phyloP scores from a whole-genome alignment of 2,329 filamentous ascomycete species.

The Aspergillus ibericus region DNA sequence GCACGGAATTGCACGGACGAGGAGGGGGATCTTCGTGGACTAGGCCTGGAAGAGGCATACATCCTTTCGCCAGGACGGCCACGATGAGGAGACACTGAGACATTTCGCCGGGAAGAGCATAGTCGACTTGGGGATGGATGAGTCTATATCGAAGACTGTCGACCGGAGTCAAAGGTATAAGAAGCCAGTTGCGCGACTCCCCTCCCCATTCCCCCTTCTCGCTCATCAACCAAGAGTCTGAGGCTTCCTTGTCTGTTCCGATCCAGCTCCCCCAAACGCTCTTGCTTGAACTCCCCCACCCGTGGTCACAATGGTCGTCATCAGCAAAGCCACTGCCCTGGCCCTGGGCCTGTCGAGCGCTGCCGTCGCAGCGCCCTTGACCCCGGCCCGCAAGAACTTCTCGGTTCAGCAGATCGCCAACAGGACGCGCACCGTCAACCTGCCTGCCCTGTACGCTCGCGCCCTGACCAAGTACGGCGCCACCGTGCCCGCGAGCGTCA shows the following conservation, averaged over 20 bases:
- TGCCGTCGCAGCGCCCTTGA: conserved; percentile 30
- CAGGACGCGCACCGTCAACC: conserved; percentile 24
- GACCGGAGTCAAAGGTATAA: background rate
- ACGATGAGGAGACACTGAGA: background rate
- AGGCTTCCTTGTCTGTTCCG: background rate
- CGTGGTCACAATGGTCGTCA: conserved; percentile 31
- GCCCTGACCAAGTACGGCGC: conserved; percentile 32
- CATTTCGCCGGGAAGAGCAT: background rate
- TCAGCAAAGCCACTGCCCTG: conserved; percentile 31
- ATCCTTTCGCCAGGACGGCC: conserved; percentile 11
- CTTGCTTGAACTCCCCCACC: conserved; percentile 6
- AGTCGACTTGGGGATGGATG: background rate
- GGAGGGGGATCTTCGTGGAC: conserved; percentile 7
- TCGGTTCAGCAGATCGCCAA: conserved; percentile 31
- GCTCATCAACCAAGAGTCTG: conserved; percentile 12
- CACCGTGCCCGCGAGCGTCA: conserved; percentile 30
- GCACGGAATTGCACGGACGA: background rate
- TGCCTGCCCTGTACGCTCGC: conserved; percentile 31
- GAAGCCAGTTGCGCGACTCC: no score
- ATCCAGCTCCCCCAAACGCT: background rate
- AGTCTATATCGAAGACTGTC: background rate
- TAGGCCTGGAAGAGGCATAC: conserved; percentile 22
- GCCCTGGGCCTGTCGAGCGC: conserved; percentile 29
- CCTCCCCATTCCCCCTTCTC: no score
- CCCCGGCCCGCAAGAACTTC: conserved; percentile 30